Evolutionary conservation across 108 stramenopile species (phyloP).

Genomic region (Cyclotella kingstonii): DNA sequence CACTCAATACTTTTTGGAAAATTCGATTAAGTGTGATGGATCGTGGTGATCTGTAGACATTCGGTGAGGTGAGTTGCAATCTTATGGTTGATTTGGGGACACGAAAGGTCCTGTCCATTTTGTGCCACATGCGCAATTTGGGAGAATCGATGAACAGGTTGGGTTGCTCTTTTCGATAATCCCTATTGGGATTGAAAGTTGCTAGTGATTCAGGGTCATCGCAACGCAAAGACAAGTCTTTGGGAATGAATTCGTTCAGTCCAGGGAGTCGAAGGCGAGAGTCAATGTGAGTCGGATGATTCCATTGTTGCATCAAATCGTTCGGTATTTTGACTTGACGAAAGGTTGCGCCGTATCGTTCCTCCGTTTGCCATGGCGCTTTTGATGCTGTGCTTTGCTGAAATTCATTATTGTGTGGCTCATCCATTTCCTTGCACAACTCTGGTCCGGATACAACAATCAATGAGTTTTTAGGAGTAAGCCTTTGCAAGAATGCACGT

Average conservation of each 20-base stretch:
- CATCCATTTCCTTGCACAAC: conserved; percentile 40
- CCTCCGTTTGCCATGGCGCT: conserved; percentile 62
- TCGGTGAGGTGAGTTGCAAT: conserved; percentile 66
- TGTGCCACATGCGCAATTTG: conserved; percentile 77
- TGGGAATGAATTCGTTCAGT: conserved; percentile 78
- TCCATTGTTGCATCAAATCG: conserved; percentile 65
- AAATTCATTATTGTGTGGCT: too few relatives aligned
- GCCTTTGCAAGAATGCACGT: conserved; percentile 69
- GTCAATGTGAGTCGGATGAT: conserved; percentile 50
- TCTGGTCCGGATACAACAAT: conserved; percentile 63
- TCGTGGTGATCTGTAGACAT: conserved; percentile 70
- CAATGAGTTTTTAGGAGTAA: conserved; percentile 74
- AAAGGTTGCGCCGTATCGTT: conserved; percentile 91
- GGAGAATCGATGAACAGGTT: conserved; percentile 52
- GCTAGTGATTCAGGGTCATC: conserved; percentile 46
- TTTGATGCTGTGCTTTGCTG: too few relatives aligned
- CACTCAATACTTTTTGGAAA: conserved; percentile 75
- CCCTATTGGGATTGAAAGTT: conserved; percentile 38
- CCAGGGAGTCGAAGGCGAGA: conserved; percentile 63
- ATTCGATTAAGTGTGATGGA: conserved; percentile 81
- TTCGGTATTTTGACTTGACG: conserved; percentile 44
- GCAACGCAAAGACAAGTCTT: conserved; percentile 77
- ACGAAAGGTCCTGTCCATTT: conserved; percentile 77
- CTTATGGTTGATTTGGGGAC: conserved; percentile 76
- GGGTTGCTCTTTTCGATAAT: conserved; percentile 48